Conservation (phyloP, 495 filamentous ascomycete genomes). For the Coniosporium apollinis region DNA sequence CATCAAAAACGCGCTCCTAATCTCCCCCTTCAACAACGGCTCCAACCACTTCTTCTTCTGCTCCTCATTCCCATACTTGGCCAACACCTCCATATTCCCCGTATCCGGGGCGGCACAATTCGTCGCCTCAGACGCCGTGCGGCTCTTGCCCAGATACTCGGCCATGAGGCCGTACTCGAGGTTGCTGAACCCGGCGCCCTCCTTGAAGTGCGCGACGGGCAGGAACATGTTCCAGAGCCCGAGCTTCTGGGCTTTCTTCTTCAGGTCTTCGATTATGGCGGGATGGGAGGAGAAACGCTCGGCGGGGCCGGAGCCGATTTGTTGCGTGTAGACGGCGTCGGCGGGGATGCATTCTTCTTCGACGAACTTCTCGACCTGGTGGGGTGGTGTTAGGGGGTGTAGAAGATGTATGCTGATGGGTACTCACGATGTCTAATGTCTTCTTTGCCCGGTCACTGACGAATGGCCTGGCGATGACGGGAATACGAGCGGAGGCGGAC, state of each 20-base stretch:
- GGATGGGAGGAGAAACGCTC: conserved; percentile 66
- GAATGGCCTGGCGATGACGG: conserved; percentile 23
- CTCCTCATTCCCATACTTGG: conserved; percentile 27
- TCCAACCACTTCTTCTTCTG: conserved; percentile 27
- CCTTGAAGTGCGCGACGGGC: conserved; percentile 81
- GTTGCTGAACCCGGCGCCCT: conserved; percentile 51
- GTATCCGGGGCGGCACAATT: conserved; percentile 29
- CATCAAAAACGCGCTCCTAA: conserved; percentile 29
- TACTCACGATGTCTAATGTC: conserved; percentile 45
- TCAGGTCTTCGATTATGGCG: conserved; percentile 69
- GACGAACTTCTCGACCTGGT: conserved; percentile 79
- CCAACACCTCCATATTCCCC: conserved; percentile 30
- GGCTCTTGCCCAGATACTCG: conserved; percentile 26
- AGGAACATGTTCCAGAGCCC: conserved; percentile 98
- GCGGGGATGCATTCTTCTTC: conserved; percentile 83
- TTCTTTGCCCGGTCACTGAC: conserved; percentile 72
- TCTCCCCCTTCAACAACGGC: conserved; percentile 25
- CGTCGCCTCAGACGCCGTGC: conserved; percentile 24
- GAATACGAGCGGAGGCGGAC: conserved; percentile 19
- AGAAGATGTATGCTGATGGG: too few species aligned
- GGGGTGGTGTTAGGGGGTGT: background rate
- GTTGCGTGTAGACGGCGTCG: conserved; percentile 59
- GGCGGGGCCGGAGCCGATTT: conserved; percentile 53
- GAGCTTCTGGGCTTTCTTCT: conserved; percentile 63
- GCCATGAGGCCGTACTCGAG: conserved; percentile 30